phyloP scores from a whole-genome alignment of 768 basidiomycete species.

The Albatrellus ellisii region DNA sequence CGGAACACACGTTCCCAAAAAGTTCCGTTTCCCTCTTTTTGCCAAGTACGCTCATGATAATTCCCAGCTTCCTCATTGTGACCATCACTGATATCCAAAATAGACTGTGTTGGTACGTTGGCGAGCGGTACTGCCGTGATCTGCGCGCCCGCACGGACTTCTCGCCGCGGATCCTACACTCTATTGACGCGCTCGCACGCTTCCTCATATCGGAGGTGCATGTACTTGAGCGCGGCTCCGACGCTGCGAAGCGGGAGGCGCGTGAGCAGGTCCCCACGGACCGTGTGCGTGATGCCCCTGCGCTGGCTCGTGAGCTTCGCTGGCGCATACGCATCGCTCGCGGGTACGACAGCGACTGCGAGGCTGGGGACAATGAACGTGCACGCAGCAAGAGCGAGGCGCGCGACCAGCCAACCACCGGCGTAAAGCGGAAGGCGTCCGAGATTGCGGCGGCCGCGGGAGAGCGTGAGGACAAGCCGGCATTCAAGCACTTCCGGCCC shows the following conservation, averaged over 20 bases:
- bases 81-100: not conserved
- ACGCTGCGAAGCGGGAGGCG: slow-evolving; percentile 60
- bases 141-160: slow-evolving; percentile 45
- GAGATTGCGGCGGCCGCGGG: slow-evolving; percentile 12
- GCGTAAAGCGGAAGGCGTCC: slow-evolving; percentile 22
- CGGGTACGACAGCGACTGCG: slow-evolving; percentile 58
- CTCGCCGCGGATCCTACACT: slow-evolving; percentile 49
- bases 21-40: slow-evolving; percentile 19
- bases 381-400: slow-evolving; percentile 19
- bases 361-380: slow-evolving; percentile 25
- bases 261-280: slow-evolving; percentile 75
- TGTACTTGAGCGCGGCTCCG: slow-evolving; percentile 56
- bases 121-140: slow-evolving; percentile 66
- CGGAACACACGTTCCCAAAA: slow-evolving; percentile 79
- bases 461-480: slow-evolving; percentile 9
- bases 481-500: slow-evolving; percentile 6
- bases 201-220: slow-evolving; percentile 73
- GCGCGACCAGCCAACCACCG: too few relatives aligned
- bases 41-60: slow-evolving; percentile 13
- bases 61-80: not conserved
- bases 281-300: slow-evolving; percentile 69
- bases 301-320: slow-evolving; percentile 69
- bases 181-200: slow-evolving; percentile 55
- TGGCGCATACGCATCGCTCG: slow-evolving; percentile 64
- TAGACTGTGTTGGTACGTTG: slow-evolving; percentile 87